Conservation (phyloP, 768 basidiomycete species). For the Strobilomyces dryophilus region DNA sequence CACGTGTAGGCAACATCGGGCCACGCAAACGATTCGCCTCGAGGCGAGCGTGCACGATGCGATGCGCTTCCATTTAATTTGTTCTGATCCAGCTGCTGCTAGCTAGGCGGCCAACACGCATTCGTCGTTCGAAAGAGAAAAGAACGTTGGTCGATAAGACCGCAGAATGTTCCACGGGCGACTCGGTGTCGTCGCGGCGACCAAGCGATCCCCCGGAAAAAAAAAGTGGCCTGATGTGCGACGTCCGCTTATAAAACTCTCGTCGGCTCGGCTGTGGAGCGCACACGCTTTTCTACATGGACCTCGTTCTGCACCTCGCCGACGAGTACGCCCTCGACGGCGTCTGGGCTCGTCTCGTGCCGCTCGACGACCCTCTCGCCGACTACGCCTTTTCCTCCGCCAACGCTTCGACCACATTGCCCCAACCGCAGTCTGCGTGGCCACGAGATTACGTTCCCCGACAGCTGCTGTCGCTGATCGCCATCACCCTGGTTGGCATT, state of each 20-base stretch:
- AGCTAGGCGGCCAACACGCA: slow-evolving; percentile 17
- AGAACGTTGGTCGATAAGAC: slow-evolving; percentile 13
- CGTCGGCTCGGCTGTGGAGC: neutral
- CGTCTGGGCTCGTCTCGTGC: slow-evolving; percentile 73
- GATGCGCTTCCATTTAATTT: slow-evolving; percentile 17
- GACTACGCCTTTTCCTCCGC: slow-evolving; percentile 22
- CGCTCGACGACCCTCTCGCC: slow-evolving; percentile 45
- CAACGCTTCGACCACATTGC: slow-evolving; percentile 39
- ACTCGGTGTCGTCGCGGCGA: no score
- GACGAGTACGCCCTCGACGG: slow-evolving; percentile 77
- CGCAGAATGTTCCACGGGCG: slow-evolving; percentile 14
- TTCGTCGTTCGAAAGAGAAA: slow-evolving; percentile 17
- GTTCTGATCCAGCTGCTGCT: slow-evolving; percentile 10
- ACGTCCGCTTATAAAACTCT: slow-evolving; percentile 20
- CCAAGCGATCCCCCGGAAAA: slow-evolving; percentile 12
- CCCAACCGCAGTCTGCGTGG: slow-evolving; percentile 64
- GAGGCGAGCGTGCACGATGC: slow-evolving; percentile 27
- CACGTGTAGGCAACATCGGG: slow-evolving; percentile 29
- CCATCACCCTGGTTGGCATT: slow-evolving; percentile 77
- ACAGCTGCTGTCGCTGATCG: slow-evolving; percentile 66
- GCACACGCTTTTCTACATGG: slow-evolving; percentile 48
- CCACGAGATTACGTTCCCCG: slow-evolving; percentile 79
- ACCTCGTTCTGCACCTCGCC: slow-evolving; percentile 61
- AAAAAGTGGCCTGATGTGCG: slow-evolving; percentile 34
- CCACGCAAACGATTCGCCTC: slow-evolving; percentile 24